phyloP scores from a whole-genome alignment of 331 rosid species.

The Telfairia occidentalis region DNA sequence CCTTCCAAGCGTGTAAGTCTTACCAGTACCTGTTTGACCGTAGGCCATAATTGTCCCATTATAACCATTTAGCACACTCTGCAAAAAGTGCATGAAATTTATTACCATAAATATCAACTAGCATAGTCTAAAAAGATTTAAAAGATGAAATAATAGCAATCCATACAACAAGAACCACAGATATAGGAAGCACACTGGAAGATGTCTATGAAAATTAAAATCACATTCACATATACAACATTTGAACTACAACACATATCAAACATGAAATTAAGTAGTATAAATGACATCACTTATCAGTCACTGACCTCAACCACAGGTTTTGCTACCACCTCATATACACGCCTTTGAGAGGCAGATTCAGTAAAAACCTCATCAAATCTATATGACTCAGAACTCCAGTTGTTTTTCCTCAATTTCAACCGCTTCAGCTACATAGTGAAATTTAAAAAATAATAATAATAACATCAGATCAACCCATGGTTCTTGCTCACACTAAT shows the following conservation, averaged over 20 bases:
- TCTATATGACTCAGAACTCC: conserved; percentile 53
- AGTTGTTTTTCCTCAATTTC: conserved; percentile 54
- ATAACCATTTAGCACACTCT: conserved; percentile 61
- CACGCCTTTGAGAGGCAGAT: conserved; percentile 52
- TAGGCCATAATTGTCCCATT: conserved; percentile 74
- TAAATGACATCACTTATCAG: background rate
- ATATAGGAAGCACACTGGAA: background rate
- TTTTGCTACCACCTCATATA: conserved; percentile 57
- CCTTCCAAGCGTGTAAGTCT: conserved; percentile 58
- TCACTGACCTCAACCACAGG: conserved; percentile 59
- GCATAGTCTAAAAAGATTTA: background rate
- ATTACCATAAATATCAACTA: background rate
- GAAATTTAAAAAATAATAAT: background rate
- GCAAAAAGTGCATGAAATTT: conserved; percentile 23
- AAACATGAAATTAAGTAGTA: background rate
- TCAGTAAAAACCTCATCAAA: conserved; percentile 59
- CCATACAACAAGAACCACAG: background rate
- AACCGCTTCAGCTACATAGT: conserved; percentile 45
- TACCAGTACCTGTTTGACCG: conserved; percentile 70
- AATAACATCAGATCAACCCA: background rate
- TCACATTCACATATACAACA: background rate
- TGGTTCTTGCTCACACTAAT: background rate
- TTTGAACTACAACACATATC: conserved; percentile 3
- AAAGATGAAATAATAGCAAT: background rate
- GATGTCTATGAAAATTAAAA: background rate